These are phyloP conservation scores for Polymyxa betae DNA, from an alignment of 208 protist genomes.

Conservation along the genomic window DNA sequence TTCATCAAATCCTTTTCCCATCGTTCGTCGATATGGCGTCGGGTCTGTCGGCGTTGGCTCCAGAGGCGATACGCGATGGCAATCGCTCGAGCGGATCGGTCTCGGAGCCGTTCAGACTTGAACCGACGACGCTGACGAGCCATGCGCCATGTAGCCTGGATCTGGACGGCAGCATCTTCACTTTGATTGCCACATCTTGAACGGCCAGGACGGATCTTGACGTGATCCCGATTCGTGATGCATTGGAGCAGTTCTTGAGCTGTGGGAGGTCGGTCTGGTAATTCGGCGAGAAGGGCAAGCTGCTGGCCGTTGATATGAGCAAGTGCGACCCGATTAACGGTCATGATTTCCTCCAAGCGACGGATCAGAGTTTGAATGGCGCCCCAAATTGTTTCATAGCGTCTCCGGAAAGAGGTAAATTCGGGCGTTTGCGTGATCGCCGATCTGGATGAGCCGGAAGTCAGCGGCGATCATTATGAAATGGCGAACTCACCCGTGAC, in stretches of 20 bases:
- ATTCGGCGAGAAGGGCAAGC: background rate
- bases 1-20: background rate
- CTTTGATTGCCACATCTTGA: background rate
- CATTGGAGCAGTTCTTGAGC: conserved; percentile 25
- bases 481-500: background rate
- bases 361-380: background rate
- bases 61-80: background rate
- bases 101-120: background rate
- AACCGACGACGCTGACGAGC: background rate
- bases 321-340: background rate
- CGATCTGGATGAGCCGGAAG: background rate
- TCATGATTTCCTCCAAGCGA: conserved; percentile 18
- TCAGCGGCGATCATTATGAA: background rate
- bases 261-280: background rate
- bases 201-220: background rate
- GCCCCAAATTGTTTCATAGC: conserved; percentile 35
- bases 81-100: background rate
- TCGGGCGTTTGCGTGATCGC: conserved; percentile 57
- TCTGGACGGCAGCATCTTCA: background rate
- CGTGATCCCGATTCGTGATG: conserved; percentile 52
- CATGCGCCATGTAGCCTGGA: background rate
- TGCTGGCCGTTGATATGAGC: conserved; percentile 53
- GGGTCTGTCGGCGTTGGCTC: background rate
- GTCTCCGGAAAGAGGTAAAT: conserved; percentile 59
- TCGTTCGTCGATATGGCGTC: background rate